Base-by-base conservation (phyloP, 2,329 filamentous ascomycete species). In the Colletotrichum nymphaeae region DNA sequence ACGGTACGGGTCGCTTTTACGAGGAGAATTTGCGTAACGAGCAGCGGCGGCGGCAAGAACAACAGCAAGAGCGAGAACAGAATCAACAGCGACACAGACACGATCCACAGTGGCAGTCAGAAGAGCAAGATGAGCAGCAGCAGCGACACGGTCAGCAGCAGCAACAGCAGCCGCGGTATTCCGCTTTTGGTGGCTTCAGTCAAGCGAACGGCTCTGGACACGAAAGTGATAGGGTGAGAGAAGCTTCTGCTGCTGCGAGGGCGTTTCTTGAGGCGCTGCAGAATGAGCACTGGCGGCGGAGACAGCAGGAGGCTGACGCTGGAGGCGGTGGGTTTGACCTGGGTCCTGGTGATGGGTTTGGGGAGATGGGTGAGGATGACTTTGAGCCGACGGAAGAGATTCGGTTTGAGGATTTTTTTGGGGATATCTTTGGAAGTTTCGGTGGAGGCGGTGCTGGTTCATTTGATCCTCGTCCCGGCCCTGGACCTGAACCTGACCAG, bases 341-440 rank as follows among this genome's bases (percentile, higher is more conserved):
- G 28, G 26, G 64, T 11, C 14, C n/a, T 26, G n/a, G 64, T 35
- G 1, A 37, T 35, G 53, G 60, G 53, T 4, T 7, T 26, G 60
- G 63, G 6, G 14, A 42, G 9, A 3, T n/a, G 4, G 32, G 16
- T 16, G 55, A 14, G 14, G 53, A 49, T 12, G 42, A 14, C 22
- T 24, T 24, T 16, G 42, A 42, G 12, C 30, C n/a, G 8, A 55
- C 16, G 1, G 53, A 28, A 14, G 63, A 49, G 12, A 35, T 37
- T 7, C 30, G 32, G 3, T 68, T 56, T n/a, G 69, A 67, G 12
- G 69, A 68, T n/a, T 22, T 68, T 3, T 49, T 67, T 9, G 57
- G 22, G 2, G 63, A 28, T 35, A 3, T 60, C 5, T 62, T 67
- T 19, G 68, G 63, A n/a, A 14, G 19, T 14, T 12, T 7, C 9